A percentile compares a stretch with the other conserved stretches of the same genome.
Conservation (phyloP, 208 protist species). For the Wallacemonas sp. region DNA sequence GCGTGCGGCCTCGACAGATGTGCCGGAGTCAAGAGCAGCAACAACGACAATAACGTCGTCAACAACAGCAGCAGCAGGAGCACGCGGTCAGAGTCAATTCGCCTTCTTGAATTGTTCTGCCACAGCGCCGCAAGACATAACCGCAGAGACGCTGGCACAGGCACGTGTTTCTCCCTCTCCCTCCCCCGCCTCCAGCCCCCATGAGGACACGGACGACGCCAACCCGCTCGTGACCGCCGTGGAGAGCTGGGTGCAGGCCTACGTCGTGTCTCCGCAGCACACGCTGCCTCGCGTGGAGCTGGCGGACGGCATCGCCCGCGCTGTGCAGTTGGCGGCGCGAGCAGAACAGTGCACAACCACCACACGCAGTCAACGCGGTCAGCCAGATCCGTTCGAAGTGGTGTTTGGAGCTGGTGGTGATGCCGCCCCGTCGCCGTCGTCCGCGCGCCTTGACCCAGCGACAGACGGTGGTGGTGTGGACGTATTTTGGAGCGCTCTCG, state of each 20-base stretch:
- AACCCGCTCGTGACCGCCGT: too few relatives aligned
- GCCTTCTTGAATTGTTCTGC: neutral
- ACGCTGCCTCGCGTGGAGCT: slow-evolving; percentile 42
- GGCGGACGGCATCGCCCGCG: slow-evolving; percentile 18
- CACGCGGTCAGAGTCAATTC: neutral
- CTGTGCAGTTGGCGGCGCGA: neutral
- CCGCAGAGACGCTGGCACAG: too few relatives aligned
- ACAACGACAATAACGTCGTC: neutral
- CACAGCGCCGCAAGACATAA: neutral
- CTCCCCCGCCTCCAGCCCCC: neutral
- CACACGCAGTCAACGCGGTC: too few relatives aligned
- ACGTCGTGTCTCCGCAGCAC: neutral
- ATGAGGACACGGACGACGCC: slow-evolving; percentile 16
- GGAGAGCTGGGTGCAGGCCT: slow-evolving; percentile 6
- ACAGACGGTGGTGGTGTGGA: neutral
- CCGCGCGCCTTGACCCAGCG: neutral
- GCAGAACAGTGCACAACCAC: too few relatives aligned
- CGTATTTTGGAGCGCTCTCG: slow-evolving; percentile 24
- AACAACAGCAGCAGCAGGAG: neutral
- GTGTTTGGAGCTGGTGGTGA: too few relatives aligned
- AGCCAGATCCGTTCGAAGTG: too few relatives aligned
- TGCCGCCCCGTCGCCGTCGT: neutral
- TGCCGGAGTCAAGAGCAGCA: neutral
- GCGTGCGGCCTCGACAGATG: too few relatives aligned
- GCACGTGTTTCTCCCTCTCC: too few relatives aligned